These are phyloP conservation scores for Acanthamoeba lenticulata DNA, from an alignment of 208 protist species.

Conservation along the genomic window DNA sequence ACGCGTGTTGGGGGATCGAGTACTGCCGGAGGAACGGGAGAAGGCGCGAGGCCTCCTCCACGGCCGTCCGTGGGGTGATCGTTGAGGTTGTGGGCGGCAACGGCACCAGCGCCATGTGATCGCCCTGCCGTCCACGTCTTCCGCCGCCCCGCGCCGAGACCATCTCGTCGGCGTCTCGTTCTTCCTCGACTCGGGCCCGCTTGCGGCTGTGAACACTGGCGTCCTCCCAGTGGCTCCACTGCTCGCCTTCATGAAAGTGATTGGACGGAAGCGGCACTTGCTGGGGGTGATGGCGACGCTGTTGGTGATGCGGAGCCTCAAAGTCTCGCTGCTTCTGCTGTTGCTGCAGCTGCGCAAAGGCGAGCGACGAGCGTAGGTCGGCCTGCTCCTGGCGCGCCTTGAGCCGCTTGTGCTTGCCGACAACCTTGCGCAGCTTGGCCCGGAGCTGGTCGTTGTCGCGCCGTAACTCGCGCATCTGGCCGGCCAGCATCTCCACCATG, in stretches of 20 bases:
- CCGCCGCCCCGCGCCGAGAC: neutral
- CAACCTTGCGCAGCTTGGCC: neutral
- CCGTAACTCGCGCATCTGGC: conserved; percentile 1
- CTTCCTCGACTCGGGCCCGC: too few relatives aligned
- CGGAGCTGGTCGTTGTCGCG: neutral
- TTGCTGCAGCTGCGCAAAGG: neutral
- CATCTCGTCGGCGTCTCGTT: neutral
- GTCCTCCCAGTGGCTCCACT: neutral
- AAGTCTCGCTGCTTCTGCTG: neutral
- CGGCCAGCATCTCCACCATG: conserved; percentile 46
- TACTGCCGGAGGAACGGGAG: neutral
- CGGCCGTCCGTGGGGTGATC: neutral
- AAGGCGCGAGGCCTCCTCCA: neutral
- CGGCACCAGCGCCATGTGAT: neutral
- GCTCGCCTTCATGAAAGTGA: neutral
- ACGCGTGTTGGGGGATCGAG: neutral
- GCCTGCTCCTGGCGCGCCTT: neutral
- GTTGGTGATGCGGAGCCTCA: neutral
- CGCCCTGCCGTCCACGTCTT: neutral
- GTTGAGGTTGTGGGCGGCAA: neutral
- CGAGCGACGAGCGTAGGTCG: conserved; percentile 21
- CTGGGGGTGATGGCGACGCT: neutral
- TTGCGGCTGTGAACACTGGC: neutral
- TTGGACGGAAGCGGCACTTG: neutral
- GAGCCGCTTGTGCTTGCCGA: neutral